Evolutionary conservation across 2,329 filamentous ascomycete genomes (phyloP).

Genomic region (Drechslerella dactyloides): DNA sequence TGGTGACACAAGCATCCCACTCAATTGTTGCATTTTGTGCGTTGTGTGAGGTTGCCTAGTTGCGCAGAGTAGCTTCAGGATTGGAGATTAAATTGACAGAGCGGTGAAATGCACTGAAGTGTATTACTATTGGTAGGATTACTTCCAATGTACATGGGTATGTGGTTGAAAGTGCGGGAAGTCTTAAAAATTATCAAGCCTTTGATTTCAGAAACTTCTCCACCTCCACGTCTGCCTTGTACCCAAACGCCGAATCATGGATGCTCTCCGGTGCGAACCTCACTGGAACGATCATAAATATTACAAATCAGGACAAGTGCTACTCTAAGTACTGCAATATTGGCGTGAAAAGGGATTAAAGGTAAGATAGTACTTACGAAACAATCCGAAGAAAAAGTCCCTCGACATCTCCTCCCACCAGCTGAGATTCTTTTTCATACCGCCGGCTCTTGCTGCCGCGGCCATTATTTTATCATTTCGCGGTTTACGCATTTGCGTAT

Average conservation of each 20-base stretch:
- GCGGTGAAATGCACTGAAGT: neutral
- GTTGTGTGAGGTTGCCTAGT: conserved; percentile 6
- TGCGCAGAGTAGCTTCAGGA: neutral
- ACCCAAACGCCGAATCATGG: conserved; percentile 27
- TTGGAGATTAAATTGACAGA: neutral
- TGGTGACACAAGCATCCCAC: no score
- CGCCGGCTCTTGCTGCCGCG: conserved; percentile 23
- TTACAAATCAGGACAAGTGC: neutral
- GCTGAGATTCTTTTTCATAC: conserved; percentile 31
- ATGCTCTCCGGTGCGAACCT: conserved; percentile 33
- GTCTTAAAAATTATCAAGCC: conserved; percentile 3
- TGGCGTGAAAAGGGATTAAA: no score
- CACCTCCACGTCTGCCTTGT: conserved; percentile 42
- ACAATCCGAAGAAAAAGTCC: conserved; percentile 45
- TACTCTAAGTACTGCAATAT: neutral
- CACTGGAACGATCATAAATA: conserved; percentile 10
- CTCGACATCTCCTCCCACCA: conserved; percentile 43
- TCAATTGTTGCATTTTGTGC: conserved; percentile 21
- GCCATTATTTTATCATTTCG: conserved; percentile 47
- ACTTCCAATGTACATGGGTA: neutral
- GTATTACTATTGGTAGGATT: no score
- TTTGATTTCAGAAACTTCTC: conserved; percentile 36
- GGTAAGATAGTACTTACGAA: conserved; percentile 16
- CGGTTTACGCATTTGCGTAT: conserved; percentile 43
- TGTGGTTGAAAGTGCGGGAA: neutral